A percentile compares a stretch with the other conserved stretches of the same genome.
phyloP scores from a whole-genome alignment of 192 early-diverging fungal species.

The Gaertneriomyces semiglobifer region DNA sequence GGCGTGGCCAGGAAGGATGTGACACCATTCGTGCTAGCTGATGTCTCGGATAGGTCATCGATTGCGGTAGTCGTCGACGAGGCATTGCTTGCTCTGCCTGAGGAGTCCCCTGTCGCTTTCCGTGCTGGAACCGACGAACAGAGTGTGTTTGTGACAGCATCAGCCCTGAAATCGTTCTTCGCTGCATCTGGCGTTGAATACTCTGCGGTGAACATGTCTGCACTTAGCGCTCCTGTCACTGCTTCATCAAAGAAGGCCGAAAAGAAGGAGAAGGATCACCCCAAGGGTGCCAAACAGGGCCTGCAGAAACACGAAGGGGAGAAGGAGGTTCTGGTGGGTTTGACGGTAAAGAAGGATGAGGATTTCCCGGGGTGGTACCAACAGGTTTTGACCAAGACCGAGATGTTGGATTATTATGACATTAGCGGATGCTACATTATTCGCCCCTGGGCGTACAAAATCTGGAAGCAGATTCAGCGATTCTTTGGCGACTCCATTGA shows the following conservation, averaged over 20 bases:
- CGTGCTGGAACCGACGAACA: conserved; percentile 55
- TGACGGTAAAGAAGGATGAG: conserved; percentile 80
- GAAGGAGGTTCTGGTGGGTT: conserved; percentile 52
- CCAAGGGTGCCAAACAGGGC: conserved; percentile 18
- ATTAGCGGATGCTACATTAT: conserved; percentile 98
- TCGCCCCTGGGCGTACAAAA: conserved; percentile 89
- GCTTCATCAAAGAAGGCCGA: conserved; percentile 36
- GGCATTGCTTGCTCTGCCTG: conserved; percentile 48
- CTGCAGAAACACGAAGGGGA: conserved; percentile 4
- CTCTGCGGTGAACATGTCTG: conserved; percentile 51
- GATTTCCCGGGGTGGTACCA: conserved; percentile 94
- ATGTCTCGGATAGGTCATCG: conserved; percentile 57
- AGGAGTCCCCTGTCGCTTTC: conserved; percentile 58
- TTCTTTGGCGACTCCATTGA: conserved; percentile 91
- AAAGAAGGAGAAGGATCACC: conserved; percentile 22
- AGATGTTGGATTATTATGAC: conserved; percentile 99
- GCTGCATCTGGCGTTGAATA: conserved; percentile 47
- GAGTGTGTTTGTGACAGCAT: conserved; percentile 58
- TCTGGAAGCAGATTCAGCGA: conserved; percentile 97
- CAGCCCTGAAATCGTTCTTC: conserved; percentile 56
- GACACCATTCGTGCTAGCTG: conserved; percentile 70
- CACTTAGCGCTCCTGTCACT: conserved; percentile 42
- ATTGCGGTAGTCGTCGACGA: conserved; percentile 74
- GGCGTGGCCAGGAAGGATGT: conserved; percentile 29
- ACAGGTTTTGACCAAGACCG: conserved; percentile 79